Percentiles rank a stretch among this genome's conserved stretches.
These are phyloP conservation scores for Psilocybe tampanensis DNA, from an alignment of 768 basidiomycete species.

Conservation along the genomic window DNA sequence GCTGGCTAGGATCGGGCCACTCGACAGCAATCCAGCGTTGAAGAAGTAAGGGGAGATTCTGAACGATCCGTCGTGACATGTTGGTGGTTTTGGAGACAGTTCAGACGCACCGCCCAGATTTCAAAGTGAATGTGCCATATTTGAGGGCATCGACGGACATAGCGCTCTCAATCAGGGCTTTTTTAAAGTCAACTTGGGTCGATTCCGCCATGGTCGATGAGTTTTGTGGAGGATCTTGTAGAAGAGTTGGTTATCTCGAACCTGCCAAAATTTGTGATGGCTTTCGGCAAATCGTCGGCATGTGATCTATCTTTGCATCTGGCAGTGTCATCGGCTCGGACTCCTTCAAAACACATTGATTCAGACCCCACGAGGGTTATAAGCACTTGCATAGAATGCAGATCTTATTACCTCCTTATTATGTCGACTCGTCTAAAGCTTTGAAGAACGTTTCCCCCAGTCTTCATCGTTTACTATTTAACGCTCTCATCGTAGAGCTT, in stretches of 20 bases:
- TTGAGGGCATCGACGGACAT: conserved; percentile 76
- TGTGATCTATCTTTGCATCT: neutral
- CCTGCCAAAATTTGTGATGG: neutral
- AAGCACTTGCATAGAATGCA: neutral
- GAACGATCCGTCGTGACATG: conserved; percentile 8
- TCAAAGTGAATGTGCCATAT: conserved; percentile 92
- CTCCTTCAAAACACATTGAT: neutral
- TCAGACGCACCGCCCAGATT: conserved; percentile 83
- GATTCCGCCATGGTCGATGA: conserved; percentile 4
- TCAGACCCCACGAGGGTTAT: neutral
- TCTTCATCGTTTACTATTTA: neutral
- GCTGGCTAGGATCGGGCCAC: conserved; percentile 76
- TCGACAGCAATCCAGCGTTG: conserved; percentile 88
- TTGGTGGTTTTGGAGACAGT: neutral
- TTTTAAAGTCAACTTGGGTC: conserved; percentile 44
- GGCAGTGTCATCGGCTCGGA: neutral
- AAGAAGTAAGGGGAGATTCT: conserved; percentile 96
- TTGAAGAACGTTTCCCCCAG: neutral
- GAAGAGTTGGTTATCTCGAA: neutral
- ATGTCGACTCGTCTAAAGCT: neutral
- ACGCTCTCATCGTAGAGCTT: neutral
- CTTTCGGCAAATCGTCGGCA: neutral
- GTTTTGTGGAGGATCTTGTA: neutral
- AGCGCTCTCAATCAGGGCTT: conserved; percentile 67
- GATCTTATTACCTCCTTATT: neutral